These are phyloP conservation scores for Scleromitrula shiraiana DNA, from an alignment of 2,329 filamentous ascomycete species.

Conservation along the genomic window DNA sequence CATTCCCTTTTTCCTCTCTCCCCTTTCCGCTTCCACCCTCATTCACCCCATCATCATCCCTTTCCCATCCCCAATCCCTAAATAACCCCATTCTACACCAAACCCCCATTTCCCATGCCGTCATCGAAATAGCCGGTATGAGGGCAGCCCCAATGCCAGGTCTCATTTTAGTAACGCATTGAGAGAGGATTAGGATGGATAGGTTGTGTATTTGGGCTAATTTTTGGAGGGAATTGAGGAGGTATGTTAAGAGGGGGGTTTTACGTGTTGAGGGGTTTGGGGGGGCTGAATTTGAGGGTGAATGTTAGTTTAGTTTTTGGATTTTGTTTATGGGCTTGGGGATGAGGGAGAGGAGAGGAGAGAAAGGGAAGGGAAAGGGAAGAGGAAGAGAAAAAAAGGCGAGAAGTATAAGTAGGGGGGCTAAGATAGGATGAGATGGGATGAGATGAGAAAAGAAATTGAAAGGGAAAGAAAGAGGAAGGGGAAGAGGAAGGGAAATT, in stretches of 20 bases:
- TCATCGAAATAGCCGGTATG: constrained; percentile 65
- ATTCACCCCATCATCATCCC: constrained; percentile 21
- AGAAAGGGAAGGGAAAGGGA: neutral
- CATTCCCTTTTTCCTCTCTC: constrained; percentile 29
- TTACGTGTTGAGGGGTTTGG: constrained; percentile 31
- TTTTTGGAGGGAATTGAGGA: constrained; percentile 65
- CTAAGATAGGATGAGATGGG: neutral
- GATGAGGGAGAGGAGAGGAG: neutral
- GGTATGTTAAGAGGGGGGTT: constrained; percentile 40
- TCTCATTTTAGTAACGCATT: constrained; percentile 76
- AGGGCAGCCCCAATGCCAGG: constrained; percentile 58
- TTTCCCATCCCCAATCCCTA: constrained; percentile 60
- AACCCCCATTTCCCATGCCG: constrained; percentile 73
- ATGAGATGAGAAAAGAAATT: neutral
- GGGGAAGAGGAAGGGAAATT: too few relatives aligned
- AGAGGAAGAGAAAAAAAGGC: too few relatives aligned
- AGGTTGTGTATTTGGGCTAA: constrained; percentile 66
- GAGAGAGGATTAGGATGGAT: constrained; percentile 68
- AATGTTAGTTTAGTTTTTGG: too few relatives aligned
- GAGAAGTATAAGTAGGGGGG: too few relatives aligned
- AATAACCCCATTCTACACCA: constrained; percentile 69
- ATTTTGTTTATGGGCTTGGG: too few relatives aligned
- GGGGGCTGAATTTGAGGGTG: too few relatives aligned
- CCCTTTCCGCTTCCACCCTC: neutral
- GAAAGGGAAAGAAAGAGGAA: neutral